Conservation (phyloP, 371 early-diverging fungal species). For the Syncephalastrum monosporum region DNA sequence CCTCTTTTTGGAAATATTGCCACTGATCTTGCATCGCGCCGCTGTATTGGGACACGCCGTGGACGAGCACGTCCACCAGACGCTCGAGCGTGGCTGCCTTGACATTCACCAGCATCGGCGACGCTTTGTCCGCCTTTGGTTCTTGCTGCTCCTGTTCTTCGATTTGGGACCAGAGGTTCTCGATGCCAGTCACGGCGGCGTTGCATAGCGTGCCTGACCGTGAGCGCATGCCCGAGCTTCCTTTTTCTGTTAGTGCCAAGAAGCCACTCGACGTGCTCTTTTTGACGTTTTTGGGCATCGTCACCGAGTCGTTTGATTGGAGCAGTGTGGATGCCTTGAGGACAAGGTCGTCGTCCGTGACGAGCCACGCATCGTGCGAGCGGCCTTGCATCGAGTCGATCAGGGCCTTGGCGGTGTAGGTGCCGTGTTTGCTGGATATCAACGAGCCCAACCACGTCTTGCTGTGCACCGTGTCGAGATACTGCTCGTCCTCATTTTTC, state of each 20-base stretch:
- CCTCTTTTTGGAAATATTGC: slow-evolving; percentile 22
- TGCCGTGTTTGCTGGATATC: slow-evolving; percentile 28
- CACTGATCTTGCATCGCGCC: slow-evolving; percentile 46
- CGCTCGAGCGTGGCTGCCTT: slow-evolving; percentile 54
- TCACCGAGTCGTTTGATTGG: slow-evolving; percentile 13
- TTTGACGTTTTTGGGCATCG: slow-evolving; percentile 2
- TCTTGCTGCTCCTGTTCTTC: slow-evolving; percentile 9
- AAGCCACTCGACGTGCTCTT: slow-evolving; percentile 21
- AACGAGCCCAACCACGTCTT: slow-evolving; percentile 40
- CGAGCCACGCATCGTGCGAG: slow-evolving; percentile 15
- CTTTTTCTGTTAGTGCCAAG: slow-evolving; percentile 18
- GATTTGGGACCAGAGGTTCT: not conserved
- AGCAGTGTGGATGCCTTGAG: slow-evolving; percentile 30
- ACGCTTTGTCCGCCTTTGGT: not conserved
- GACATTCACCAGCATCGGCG: slow-evolving; percentile 31
- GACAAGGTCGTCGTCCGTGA: slow-evolving; percentile 19
- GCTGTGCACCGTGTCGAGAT: slow-evolving; percentile 21
- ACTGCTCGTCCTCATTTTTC: slow-evolving; percentile 8
- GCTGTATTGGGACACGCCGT: slow-evolving; percentile 46
- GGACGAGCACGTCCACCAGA: slow-evolving; percentile 51
- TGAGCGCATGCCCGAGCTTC: slow-evolving; percentile 20
- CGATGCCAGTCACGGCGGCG: not conserved
- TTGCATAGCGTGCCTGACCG: slow-evolving; percentile 17
- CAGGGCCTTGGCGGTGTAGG: slow-evolving; percentile 25
- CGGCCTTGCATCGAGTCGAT: slow-evolving; percentile 24